A percentile compares a stretch with the other conserved stretches of the same genome.
Conservation (phyloP, 495 filamentous ascomycete species). For the Hyaloscypha bicolor region DNA sequence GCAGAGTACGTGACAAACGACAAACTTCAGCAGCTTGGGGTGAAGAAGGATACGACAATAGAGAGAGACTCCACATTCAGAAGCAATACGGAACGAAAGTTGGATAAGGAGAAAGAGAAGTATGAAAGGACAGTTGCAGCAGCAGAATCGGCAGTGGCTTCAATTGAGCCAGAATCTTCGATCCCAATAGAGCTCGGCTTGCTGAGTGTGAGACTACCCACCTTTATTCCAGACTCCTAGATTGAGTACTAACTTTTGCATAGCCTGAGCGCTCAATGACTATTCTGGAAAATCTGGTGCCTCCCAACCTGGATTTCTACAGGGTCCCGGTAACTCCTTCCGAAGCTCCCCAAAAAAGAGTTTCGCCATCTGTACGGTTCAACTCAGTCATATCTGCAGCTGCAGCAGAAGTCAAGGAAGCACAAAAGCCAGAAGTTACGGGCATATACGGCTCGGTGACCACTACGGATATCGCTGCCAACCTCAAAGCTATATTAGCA, state of each 20-base stretch:
- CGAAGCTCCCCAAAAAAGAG: slow-evolving; percentile 26
- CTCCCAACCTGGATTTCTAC: slow-evolving; percentile 52
- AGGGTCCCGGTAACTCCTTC: slow-evolving; percentile 47
- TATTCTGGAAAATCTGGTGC: slow-evolving; percentile 50
- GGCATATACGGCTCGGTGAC: slow-evolving; percentile 61
- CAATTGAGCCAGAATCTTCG: neutral
- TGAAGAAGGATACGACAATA: slow-evolving; percentile 38
- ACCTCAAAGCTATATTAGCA: slow-evolving; percentile 48
- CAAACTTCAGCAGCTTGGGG: slow-evolving; percentile 46
- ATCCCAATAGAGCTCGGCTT: slow-evolving; percentile 18
- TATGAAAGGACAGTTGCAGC: slow-evolving; percentile 9
- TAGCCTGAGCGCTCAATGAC: slow-evolving; percentile 51
- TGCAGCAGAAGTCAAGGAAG: slow-evolving; percentile 29
- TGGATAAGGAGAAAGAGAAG: slow-evolving; percentile 26
- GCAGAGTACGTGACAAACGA: slow-evolving; percentile 55
- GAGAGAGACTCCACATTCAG: slow-evolving; percentile 52
- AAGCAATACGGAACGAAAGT: slow-evolving; percentile 12
- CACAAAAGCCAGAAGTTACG: slow-evolving; percentile 30
- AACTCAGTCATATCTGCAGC: slow-evolving; percentile 34
- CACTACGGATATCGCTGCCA: slow-evolving; percentile 51
- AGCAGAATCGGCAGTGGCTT: neutral
- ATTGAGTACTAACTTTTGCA: slow-evolving; percentile 13
- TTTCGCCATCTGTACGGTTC: slow-evolving; percentile 30
- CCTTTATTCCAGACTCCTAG: slow-evolving; percentile 12
- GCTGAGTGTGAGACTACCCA: slow-evolving; percentile 16